Evolutionary conservation across 305 asterid species (phyloP), one percentile per base, ranked within the genome.

Genomic region (Vinca major): DNA sequence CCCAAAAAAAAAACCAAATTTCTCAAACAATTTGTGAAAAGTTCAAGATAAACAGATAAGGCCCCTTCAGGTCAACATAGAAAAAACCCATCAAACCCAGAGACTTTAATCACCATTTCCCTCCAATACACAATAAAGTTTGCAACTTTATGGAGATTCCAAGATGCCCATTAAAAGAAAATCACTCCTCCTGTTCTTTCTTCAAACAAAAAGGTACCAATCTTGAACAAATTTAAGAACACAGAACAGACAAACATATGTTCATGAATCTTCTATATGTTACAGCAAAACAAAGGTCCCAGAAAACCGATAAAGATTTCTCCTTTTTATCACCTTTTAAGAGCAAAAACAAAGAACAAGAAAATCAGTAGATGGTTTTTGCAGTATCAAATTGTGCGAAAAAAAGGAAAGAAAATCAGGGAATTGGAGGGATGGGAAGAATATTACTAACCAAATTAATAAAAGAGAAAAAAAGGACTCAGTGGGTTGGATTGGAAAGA

Each of bases 21-120:
- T 61, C 51, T 75, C 60, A 63, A 79, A 69, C 43, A 69, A 77
- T 64, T 64, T 68, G 45, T 52, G 52, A 56, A 65, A 76, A 66
- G 68, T 65, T 51, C 63, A 63, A 73, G 70, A 75, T 71, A 75
- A 73, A 74, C 68, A 74, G 65, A 74, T 33, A 70, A 74, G 80
- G 53, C n/a, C 58, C 80, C 80, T 78, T 73, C 65, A 75, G 67
- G 77, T 71, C 82, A 83, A 75, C 80, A 77, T 77, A 74, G 80
- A 57, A 49, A 53, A 71, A 76, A 66, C 73, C 71, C 56, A 73
- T 68, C 69, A 74, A 71, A 75, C 74, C 80, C 79, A 67, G 66
- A 55, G 71, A 65, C 79, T 70, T 61, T 60, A 10, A 60, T 52
- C 73, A 45, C 71, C 74, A 63, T 63, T 70, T 51, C 73, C 47